Evolutionary conservation across 306 rosid species (phyloP).

Genomic region (Inga oerstediana): DNA sequence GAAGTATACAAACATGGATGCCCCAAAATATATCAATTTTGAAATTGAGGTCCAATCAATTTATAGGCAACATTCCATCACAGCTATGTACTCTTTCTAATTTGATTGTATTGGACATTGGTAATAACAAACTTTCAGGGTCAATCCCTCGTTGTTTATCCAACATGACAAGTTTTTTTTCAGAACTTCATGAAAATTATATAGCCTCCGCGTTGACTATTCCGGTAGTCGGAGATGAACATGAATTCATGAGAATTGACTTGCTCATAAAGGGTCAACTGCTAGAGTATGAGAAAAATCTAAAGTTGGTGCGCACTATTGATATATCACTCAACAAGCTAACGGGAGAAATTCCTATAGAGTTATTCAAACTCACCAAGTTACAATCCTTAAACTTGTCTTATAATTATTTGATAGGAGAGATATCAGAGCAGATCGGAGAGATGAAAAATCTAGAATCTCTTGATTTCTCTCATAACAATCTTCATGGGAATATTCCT

Average conservation of each 20-base stretch:
- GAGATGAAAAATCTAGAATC: not conserved
- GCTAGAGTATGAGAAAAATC: not conserved
- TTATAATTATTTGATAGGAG: not conserved
- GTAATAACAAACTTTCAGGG: not conserved
- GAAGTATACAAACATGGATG: no score
- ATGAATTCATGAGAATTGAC: not conserved
- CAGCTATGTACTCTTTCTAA: not conserved
- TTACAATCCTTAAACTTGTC: conserved; percentile 3
- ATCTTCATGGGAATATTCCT: no score
- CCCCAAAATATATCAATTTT: no score
- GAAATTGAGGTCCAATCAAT: no score
- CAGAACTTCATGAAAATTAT: no score
- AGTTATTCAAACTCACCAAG: not conserved
- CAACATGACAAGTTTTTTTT: no score
- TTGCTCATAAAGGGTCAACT: not conserved
- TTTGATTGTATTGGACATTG: not conserved
- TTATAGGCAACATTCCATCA: not conserved
- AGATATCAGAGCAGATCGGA: not conserved
- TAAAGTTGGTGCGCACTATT: not conserved
- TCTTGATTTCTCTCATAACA: no score
- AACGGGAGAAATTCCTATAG: not conserved
- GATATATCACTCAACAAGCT: not conserved
- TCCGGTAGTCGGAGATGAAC: no score
- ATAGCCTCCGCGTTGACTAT: no score
- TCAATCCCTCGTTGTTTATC: not conserved